A percentile compares a stretch with the other conserved stretches of the same genome.
Evolutionary conservation across 768 basidiomycete genomes (phyloP).

Genomic region (Pisolithus sp.): DNA sequence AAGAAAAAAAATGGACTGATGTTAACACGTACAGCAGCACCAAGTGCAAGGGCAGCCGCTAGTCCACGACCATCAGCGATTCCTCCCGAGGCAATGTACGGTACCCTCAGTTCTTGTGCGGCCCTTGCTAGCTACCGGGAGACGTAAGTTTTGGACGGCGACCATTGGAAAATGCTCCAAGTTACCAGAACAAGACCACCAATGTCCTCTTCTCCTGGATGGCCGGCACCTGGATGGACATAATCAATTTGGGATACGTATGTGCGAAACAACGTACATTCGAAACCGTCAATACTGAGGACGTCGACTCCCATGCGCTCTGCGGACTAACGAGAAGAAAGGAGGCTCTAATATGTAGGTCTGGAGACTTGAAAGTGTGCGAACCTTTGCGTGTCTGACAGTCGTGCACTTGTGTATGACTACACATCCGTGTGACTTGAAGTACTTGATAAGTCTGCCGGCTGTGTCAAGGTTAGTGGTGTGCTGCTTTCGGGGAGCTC

Average conservation of each 20-base stretch:
- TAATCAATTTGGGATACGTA: not conserved
- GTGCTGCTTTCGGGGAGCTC: not conserved
- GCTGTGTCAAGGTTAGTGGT: constrained; percentile 37
- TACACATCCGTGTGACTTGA: constrained; percentile 71
- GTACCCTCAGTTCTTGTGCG: constrained; percentile 73
- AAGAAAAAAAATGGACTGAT: not conserved
- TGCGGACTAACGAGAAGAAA: constrained; percentile 38
- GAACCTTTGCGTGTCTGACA: constrained; percentile 77
- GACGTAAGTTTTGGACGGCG: not conserved
- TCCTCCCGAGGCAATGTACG: constrained; percentile 89
- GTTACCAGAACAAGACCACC: constrained; percentile 76
- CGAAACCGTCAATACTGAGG: constrained; percentile 86
- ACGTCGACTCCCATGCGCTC: constrained; percentile 79
- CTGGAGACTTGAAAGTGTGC: not conserved
- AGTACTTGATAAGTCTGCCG: constrained; percentile 68
- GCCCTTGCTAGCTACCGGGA: constrained; percentile 70
- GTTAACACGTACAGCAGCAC: constrained; percentile 56
- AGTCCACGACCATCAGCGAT: constrained; percentile 83
- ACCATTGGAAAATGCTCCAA: not conserved
- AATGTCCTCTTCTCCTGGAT: constrained; percentile 93
- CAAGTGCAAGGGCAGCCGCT: constrained; percentile 74
- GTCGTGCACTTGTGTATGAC: constrained; percentile 91
- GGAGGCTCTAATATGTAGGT: not conserved
- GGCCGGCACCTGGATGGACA: constrained; percentile 68
- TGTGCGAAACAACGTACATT: constrained; percentile 47